Conservation (phyloP, 2,329 filamentous ascomycete species). For the Cadophora malorum region DNA sequence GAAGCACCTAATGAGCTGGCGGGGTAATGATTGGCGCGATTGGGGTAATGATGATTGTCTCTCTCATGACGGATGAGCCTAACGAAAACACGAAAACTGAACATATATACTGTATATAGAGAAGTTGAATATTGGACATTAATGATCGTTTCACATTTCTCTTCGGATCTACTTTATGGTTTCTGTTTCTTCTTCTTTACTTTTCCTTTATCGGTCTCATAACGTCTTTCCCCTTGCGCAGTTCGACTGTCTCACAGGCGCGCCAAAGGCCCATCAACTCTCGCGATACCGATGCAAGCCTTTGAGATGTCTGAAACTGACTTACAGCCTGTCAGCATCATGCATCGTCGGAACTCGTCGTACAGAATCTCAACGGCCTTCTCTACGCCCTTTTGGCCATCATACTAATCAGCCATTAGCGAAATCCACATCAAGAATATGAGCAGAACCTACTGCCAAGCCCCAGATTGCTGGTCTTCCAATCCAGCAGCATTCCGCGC, state of each 20-base stretch:
- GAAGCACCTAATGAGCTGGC: slow-evolving; percentile 17
- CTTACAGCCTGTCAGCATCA: slow-evolving; percentile 32
- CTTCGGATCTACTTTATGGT: background rate
- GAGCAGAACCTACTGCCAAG: slow-evolving; percentile 46
- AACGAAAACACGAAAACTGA: slow-evolving; percentile 24
- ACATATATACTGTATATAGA: slow-evolving; percentile 20
- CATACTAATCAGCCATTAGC: slow-evolving; percentile 48
- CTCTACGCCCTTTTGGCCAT: slow-evolving; percentile 63
- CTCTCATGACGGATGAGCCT: slow-evolving; percentile 24
- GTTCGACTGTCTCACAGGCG: slow-evolving; percentile 30
- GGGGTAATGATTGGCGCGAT: background rate
- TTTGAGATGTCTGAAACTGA: slow-evolving; percentile 28
- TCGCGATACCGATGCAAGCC: slow-evolving; percentile 48
- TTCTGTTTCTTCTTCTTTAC: background rate
- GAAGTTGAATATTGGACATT: slow-evolving; percentile 5
- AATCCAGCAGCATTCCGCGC: slow-evolving; percentile 66
- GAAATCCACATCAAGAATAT: background rate
- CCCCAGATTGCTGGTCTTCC: slow-evolving; percentile 66
- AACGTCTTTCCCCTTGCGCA: background rate
- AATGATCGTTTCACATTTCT: slow-evolving; percentile 15
- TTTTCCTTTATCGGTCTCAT: background rate
- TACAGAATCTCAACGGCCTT: slow-evolving; percentile 58
- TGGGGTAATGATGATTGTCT: slow-evolving; percentile 11
- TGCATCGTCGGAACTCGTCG: slow-evolving; percentile 32
- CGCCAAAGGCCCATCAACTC: slow-evolving; percentile 54